Evolutionary conservation across 2,329 filamentous ascomycete species (phyloP).

Genomic region (Claviceps paspali): DNA sequence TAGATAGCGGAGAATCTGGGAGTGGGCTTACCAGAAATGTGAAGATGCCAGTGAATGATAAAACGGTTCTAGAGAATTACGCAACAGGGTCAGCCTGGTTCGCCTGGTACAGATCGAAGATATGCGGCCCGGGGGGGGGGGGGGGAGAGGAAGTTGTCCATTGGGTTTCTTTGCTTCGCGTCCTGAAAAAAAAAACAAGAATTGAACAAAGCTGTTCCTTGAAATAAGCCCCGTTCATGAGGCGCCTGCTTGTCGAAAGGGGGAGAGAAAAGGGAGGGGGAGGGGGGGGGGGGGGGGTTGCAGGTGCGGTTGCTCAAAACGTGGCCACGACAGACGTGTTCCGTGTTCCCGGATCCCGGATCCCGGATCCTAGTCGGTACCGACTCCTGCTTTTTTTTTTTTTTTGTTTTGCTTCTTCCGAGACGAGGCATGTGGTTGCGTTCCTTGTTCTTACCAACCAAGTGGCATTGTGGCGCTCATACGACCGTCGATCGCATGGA

Average conservation of each 20-base stretch:
- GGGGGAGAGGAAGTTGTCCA: no score
- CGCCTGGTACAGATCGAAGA: conserved; percentile 6
- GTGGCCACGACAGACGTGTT: conserved; percentile 4
- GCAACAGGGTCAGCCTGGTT: conserved; percentile 15
- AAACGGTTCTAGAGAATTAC: conserved; percentile 41
- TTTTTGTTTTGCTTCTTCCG: neutral
- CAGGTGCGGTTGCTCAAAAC: no score
- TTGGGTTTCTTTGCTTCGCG: no score
- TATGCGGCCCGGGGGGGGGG: no score
- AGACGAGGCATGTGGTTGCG: no score
- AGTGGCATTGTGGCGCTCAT: neutral
- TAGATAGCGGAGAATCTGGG: no score
- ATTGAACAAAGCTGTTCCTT: no score
- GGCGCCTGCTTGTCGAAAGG: no score
- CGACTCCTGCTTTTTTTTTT: neutral
- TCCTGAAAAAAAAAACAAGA: neutral
- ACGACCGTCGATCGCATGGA: neutral
- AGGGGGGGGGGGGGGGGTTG: no score
- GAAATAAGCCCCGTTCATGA: no score
- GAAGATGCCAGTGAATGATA: conserved; percentile 73
- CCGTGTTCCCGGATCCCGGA: neutral
- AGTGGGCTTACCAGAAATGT: conserved; percentile 74
- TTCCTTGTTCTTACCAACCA: no score
- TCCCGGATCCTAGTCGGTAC: neutral
- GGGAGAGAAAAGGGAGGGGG: no score